Evolutionary conservation across 2,329 filamentous ascomycete genomes (phyloP).

Genomic region (Aschersonia sp.): DNA sequence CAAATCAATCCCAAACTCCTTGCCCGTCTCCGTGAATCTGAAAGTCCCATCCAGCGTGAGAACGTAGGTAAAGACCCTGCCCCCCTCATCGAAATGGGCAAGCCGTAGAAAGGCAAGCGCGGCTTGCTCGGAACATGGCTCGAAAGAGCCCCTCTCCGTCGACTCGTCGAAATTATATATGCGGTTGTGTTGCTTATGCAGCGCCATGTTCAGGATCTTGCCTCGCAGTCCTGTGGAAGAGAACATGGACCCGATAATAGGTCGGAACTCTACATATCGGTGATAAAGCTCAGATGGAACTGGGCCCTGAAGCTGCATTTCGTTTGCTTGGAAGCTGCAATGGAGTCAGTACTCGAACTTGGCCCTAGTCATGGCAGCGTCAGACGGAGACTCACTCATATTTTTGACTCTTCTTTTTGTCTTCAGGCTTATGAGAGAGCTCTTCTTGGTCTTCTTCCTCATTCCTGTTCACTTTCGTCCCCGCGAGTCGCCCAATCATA

Average conservation of each 20-base stretch:
- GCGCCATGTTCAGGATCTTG: conserved; percentile 63
- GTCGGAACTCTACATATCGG: conserved; percentile 83
- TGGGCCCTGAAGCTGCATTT: conserved; percentile 76
- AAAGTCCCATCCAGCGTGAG: conserved; percentile 75
- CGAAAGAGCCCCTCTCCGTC: conserved; percentile 58
- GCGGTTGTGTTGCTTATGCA: conserved; percentile 79
- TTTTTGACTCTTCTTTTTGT: conserved; percentile 45
- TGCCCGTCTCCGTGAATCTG: conserved; percentile 88
- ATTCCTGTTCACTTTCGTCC: conserved; percentile 52
- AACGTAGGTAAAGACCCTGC: conserved; percentile 82
- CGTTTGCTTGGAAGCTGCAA: conserved; percentile 74
- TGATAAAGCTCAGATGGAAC: conserved; percentile 73
- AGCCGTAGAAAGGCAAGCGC: conserved; percentile 73
- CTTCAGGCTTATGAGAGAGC: conserved; percentile 12
- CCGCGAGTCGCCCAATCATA: conserved; percentile 69
- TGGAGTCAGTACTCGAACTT: not conserved
- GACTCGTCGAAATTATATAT: conserved; percentile 77
- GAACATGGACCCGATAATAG: conserved; percentile 84
- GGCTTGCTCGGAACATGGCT: conserved; percentile 53
- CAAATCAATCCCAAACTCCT: conserved; percentile 88
- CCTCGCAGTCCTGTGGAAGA: conserved; percentile 63
- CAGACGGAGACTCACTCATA: conserved; percentile 50
- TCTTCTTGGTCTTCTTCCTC: conserved; percentile 28
- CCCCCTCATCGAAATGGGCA: conserved; percentile 73
- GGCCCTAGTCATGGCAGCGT: no score